Evolutionary conservation across 2,329 filamentous ascomycete species (phyloP).

Genomic region (Cyphellophora europaea): DNA sequence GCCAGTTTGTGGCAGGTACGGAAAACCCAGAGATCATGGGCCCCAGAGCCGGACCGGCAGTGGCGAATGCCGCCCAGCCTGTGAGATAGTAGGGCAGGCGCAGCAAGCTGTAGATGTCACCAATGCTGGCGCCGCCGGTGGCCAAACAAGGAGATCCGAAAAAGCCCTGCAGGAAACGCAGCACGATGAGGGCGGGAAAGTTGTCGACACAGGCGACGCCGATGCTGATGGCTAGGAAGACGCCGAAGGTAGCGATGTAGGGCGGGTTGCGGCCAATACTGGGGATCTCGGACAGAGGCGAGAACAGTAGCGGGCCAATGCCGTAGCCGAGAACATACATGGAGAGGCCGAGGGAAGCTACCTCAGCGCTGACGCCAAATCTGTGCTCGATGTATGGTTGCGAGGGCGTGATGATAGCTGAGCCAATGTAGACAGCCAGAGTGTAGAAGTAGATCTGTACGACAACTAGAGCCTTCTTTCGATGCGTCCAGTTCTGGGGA

Average conservation of each 20-base stretch:
- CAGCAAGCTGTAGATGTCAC: constrained; percentile 42
- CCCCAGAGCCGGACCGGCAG: constrained; percentile 45
- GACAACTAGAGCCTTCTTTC: constrained; percentile 16
- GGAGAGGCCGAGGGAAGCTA: constrained; percentile 14
- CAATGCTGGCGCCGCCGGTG: constrained; percentile 40
- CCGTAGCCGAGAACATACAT: constrained; percentile 20
- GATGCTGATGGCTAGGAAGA: constrained; percentile 60
- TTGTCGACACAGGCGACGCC: constrained; percentile 54
- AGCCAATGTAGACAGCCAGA: constrained; percentile 18
- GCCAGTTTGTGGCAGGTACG: constrained; percentile 48
- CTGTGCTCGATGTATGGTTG: constrained; percentile 13
- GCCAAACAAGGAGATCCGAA: constrained; percentile 59
- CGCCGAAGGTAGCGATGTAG: constrained; percentile 57
- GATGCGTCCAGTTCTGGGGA: constrained; percentile 20
- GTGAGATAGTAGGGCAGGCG: constrained; percentile 50
- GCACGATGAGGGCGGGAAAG: constrained; percentile 54
- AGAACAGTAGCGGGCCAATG: constrained; percentile 33
- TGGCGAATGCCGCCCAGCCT: constrained; percentile 43
- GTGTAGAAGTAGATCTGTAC: constrained; percentile 20
- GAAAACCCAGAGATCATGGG: constrained; percentile 53
- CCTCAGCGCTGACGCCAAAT: constrained; percentile 11
- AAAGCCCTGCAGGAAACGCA: constrained; percentile 57
- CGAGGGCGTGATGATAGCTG: constrained; percentile 17
- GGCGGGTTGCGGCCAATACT: constrained; percentile 57
- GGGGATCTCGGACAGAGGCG: constrained; percentile 58